Conservation (phyloP, 2,329 filamentous ascomycete genomes). For the Colletotrichum sp. region DNA sequence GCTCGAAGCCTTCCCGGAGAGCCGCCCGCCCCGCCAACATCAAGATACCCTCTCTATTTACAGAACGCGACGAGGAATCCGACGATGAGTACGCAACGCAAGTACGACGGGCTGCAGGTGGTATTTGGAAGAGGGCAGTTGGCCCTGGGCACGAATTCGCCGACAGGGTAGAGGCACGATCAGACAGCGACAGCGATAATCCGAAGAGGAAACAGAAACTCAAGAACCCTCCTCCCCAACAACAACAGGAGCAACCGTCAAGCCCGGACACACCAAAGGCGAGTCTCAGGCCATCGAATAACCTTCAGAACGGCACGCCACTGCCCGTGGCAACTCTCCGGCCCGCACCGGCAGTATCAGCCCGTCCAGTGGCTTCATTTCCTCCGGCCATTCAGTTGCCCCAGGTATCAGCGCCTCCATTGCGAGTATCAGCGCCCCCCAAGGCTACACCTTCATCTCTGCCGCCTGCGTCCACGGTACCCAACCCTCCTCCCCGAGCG, state of each 20-base stretch:
- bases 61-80: slow-evolving; percentile 7
- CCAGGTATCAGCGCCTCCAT: not conserved
- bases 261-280: slow-evolving; percentile 2
- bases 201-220: not conserved
- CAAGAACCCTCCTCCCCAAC: not conserved
- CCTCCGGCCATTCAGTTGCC: not conserved
- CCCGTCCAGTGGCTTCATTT: not conserved
- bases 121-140: slow-evolving; percentile 4
- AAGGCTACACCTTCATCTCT: not conserved
- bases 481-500: not conserved
- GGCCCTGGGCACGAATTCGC: not conserved
- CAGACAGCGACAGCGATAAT: slow-evolving; percentile 15
- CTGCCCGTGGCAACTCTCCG: not conserved
- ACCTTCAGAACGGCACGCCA: not conserved
- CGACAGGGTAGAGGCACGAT: slow-evolving; percentile 5
- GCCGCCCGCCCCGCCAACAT: slow-evolving; percentile 6
- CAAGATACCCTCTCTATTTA: not conserved
- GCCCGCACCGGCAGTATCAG: not conserved
- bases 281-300: not conserved
- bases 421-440: not conserved
- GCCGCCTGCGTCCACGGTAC: not conserved
- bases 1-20: not conserved
- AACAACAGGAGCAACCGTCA: slow-evolving; percentile 1
- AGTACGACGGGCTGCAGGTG: slow-evolving; percentile 6
- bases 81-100: slow-evolving; percentile 12